These are phyloP conservation scores for Sesbania bispinosa DNA, from an alignment of 306 rosid species.

Conservation along the genomic window DNA sequence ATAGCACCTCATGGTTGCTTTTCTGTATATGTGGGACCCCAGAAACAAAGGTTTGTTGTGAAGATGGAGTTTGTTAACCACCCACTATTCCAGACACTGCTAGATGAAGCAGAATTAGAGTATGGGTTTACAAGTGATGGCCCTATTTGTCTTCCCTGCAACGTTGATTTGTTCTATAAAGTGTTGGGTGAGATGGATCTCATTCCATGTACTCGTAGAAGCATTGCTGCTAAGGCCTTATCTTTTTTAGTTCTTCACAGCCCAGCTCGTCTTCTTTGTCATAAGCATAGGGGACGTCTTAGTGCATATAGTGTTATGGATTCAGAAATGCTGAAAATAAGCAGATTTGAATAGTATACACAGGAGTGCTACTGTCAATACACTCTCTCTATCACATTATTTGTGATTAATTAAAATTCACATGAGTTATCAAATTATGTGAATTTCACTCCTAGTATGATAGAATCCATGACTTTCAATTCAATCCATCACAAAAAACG, in stretches of 20 bases:
- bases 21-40: slow-evolving; percentile 29
- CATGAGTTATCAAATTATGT: no score
- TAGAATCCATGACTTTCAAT: no score
- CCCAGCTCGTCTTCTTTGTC: background rate
- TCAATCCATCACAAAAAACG: no score
- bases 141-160: slow-evolving; percentile 67
- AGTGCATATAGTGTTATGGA: slow-evolving; percentile 25
- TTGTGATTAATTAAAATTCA: no score
- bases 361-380: no score
- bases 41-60: slow-evolving; percentile 24
- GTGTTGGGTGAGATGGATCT: slow-evolving; percentile 58
- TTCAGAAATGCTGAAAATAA: slow-evolving; percentile 20
- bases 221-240: background rate
- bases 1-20: slow-evolving; percentile 16
- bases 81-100: slow-evolving; percentile 21
- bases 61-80: slow-evolving; percentile 21
- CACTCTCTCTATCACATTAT: no score
- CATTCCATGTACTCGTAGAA: background rate
- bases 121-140: slow-evolving; percentile 32
- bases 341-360: background rate
- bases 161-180: slow-evolving; percentile 49
- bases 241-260: slow-evolving; percentile 19
- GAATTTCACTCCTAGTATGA: no score
- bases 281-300: background rate
- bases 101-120: slow-evolving; percentile 34